These are phyloP conservation scores for Leucosporidium scottii DNA, from an alignment of 768 basidiomycete species.

Conservation along the genomic window DNA sequence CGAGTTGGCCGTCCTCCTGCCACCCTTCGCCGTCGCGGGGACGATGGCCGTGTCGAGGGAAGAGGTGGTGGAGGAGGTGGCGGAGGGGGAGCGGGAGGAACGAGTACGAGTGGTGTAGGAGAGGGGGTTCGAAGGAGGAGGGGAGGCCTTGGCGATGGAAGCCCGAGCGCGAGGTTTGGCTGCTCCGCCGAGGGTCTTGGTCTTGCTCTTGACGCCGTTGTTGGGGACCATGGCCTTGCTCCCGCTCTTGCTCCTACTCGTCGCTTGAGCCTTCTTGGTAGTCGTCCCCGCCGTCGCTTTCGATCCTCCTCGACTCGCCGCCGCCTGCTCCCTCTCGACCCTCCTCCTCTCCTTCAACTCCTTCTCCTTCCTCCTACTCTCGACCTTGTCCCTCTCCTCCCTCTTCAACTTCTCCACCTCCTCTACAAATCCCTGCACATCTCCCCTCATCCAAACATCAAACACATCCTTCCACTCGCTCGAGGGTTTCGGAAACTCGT, in stretches of 20 bases:
- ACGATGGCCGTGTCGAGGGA: too few species aligned
- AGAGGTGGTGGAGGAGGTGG: too few species aligned
- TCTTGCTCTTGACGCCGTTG: too few species aligned
- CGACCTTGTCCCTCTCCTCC: slow-evolving; percentile 43
- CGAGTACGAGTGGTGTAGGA: too few species aligned
- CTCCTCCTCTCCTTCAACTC: not conserved
- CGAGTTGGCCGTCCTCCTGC: too few species aligned
- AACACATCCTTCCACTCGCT: slow-evolving; percentile 86
- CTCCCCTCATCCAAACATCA: slow-evolving; percentile 81
- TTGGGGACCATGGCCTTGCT: not conserved
- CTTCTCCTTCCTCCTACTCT: not conserved
- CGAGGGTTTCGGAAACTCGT: slow-evolving; percentile 76
- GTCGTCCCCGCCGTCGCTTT: not conserved
- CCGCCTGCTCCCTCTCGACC: not conserved
- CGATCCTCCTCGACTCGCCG: not conserved
- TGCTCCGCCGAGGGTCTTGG: too few species aligned
- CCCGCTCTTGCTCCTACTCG: not conserved
- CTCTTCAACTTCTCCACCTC: slow-evolving; percentile 54
- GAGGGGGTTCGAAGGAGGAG: too few species aligned
- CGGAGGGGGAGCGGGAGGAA: too few species aligned
- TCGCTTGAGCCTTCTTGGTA: not conserved
- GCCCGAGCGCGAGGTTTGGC: too few species aligned
- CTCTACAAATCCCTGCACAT: slow-evolving; percentile 70
- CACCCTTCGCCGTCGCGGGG: too few species aligned
- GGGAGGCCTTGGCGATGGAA: too few species aligned